Conservation (phyloP, 2,329 filamentous ascomycete genomes). For the Penicillium sp. region DNA sequence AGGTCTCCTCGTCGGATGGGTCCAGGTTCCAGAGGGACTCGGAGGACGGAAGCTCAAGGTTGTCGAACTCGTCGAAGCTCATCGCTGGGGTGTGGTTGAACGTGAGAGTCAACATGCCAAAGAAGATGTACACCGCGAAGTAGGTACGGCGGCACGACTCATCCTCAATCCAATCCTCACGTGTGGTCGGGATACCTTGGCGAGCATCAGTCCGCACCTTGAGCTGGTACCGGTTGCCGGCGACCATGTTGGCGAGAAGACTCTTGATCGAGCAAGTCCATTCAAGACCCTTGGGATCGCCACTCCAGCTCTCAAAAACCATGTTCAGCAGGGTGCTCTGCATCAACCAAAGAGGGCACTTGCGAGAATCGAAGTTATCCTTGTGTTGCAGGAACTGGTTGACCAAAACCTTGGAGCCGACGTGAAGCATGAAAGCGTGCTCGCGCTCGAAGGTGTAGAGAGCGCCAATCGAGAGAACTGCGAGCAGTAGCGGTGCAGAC, state of each 20-base stretch:
- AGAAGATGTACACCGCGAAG: constrained; percentile 99
- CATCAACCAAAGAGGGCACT: constrained; percentile 98
- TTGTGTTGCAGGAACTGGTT: constrained; percentile 98
- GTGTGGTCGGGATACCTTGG: constrained; percentile 71
- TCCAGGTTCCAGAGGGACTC: constrained; percentile 93
- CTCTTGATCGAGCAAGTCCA: constrained; percentile 99
- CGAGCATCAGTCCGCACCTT: constrained; percentile 91
- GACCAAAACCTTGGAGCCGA: constrained; percentile 94
- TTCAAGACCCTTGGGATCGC: constrained; percentile 93
- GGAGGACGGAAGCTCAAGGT: constrained; percentile 85
- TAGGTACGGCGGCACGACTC: constrained; percentile 96
- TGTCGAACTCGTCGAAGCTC: constrained; percentile 97
- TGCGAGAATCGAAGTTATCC: constrained; percentile 96
- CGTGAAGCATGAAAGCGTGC: constrained; percentile 94
- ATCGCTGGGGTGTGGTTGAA: constrained; percentile 99
- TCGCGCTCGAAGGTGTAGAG: constrained; percentile 97
- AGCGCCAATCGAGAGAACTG: constrained; percentile 91
- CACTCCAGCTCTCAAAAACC: constrained; percentile 99
- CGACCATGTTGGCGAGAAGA: constrained; percentile 96
- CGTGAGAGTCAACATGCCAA: constrained; percentile 87
- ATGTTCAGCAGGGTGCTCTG: constrained; percentile 96
- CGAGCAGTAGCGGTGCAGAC: constrained; percentile 80
- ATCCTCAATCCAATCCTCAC: constrained; percentile 93
- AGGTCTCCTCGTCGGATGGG: constrained; percentile 73
- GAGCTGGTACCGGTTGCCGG: constrained; percentile 92